Evolutionary conservation across 768 basidiomycete species (phyloP), one percentile per base, ranked within the genome.

Genomic region (Clavaria fumosa): DNA sequence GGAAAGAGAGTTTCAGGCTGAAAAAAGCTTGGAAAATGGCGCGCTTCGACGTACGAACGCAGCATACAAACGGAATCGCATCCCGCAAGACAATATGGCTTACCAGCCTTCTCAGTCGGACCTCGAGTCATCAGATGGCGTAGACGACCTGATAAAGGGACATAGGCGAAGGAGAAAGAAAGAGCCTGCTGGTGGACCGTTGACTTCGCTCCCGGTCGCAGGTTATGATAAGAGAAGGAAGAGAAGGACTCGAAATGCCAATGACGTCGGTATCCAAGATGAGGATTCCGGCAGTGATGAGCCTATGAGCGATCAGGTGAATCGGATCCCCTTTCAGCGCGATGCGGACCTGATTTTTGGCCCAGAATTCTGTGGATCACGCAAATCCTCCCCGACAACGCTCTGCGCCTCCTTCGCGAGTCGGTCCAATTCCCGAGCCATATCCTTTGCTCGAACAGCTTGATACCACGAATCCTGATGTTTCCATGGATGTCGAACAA

Each of bases 21-120:
- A 47, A 40, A 59, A 47, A 51, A 56, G 54, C 55, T 56, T 50
- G 42, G 49, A 54, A 35, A 18, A 34, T 12, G 21, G 32, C 32
- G 11, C 41, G 6, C 17, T n/a, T 7, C 49, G 46, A 35, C 39
- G 46, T 17, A 43, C 53, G 7, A 43, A 48, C 17, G 49, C 58
- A 1, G 49, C 48, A 5, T 58, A 65, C 43, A 70, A 63, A 50
- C 69, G 73, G 18, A 67, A 66, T 46, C 71, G 76, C 22, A 81
- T 84, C 43, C 79, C 78, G 0, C 49, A 60, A 17, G 85, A 88
- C 53, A 84, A 86, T 57, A 82, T 79, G 53, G 84, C 84, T 1
- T 89, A 86, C 48, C 69, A 69, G 37, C 84, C 84, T 14, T 56
- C 72, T 1, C 53, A 54, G 39, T 78, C 75, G 5, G 79, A 80